A percentile compares a stretch with the other conserved stretches of the same genome.
phyloP scores from a whole-genome alignment of 768 basidiomycete genomes.

The Rhodotorula babjevae region DNA sequence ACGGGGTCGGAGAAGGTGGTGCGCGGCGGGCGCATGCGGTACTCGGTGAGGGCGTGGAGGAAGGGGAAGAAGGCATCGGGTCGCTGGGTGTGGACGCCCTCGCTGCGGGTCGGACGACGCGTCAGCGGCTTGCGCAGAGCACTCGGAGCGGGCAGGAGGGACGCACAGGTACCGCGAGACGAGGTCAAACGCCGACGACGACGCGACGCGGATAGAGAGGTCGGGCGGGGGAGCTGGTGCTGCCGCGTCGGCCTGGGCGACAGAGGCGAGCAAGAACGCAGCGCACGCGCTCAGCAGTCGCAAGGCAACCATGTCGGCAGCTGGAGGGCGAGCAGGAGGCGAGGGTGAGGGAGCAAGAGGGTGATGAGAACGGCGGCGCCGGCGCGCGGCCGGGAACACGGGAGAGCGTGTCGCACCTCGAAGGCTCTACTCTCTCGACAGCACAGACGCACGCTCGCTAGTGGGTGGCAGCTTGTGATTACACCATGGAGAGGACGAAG shows the following conservation, averaged over 20 bases:
- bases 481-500: not conserved
- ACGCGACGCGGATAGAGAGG: not conserved
- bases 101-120: not conserved
- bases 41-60: conserved; percentile 3
- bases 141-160: not conserved
- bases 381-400: not conserved
- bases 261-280: not conserved
- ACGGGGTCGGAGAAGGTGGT: not conserved
- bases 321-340: not conserved
- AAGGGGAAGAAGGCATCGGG: conserved; percentile 19
- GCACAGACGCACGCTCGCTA: not conserved
- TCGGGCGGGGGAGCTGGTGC: not conserved
- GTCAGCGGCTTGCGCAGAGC: not conserved
- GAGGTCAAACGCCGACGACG: not conserved
- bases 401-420: no score
- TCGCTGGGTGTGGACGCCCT: conserved; percentile 3
- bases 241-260: not conserved
- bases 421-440: not conserved
- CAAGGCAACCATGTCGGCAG: not conserved
- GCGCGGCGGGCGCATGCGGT: not conserved
- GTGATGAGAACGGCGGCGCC: not conserved
- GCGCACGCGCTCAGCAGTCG: not conserved
- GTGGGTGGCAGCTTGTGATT: not conserved
- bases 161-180: conserved; percentile 18
- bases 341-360: not conserved